Evolutionary conservation across 2,329 filamentous ascomycete genomes (phyloP).

Genomic region (Diaporthe ampelina): DNA sequence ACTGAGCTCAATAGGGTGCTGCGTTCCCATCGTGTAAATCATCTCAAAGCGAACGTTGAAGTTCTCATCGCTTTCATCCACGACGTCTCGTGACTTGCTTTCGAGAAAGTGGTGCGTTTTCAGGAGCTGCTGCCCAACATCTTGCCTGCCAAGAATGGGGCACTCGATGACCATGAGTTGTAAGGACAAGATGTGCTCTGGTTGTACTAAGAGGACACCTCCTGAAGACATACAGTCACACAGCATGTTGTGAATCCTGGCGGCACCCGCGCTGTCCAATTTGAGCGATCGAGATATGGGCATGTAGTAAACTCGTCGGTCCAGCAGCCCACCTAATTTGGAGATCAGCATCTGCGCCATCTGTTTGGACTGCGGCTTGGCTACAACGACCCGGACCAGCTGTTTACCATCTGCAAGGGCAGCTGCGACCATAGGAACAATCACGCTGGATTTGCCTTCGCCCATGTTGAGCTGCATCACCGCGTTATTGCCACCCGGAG

Average conservation of each 20-base stretch:
- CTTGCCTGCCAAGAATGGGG: not conserved
- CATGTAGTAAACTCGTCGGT: conserved; percentile 67
- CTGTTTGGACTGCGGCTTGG: conserved; percentile 72
- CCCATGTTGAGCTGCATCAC: conserved; percentile 78
- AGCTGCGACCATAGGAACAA: conserved; percentile 72
- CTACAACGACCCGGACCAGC: conserved; percentile 70
- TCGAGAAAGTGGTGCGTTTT: conserved; percentile 3
- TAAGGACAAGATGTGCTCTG: conserved; percentile 75
- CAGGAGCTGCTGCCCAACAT: not conserved
- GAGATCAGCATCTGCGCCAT: conserved; percentile 69
- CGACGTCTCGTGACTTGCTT: conserved; percentile 4
- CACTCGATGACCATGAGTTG: conserved; percentile 49
- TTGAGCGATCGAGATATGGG: conserved; percentile 69
- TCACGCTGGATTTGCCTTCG: conserved; percentile 76
- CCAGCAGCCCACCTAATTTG: conserved; percentile 68
- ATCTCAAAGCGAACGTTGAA: conserved; percentile 28
- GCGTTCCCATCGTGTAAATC: conserved; percentile 22
- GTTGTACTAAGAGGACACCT: conserved; percentile 72
- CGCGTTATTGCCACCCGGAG: conserved; percentile 55
- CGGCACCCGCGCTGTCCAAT: conserved; percentile 50
- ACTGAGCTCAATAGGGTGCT: conserved; percentile 3
- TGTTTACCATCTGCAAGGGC: conserved; percentile 62
- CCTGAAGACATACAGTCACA: conserved; percentile 61
- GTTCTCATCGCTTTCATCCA: conserved; percentile 30
- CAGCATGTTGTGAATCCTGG: conserved; percentile 55